A percentile compares a stretch with the other conserved stretches of the same genome.
Evolutionary conservation across 106 monocot species (phyloP).

Genomic region (Dendrobium huoshanense): DNA sequence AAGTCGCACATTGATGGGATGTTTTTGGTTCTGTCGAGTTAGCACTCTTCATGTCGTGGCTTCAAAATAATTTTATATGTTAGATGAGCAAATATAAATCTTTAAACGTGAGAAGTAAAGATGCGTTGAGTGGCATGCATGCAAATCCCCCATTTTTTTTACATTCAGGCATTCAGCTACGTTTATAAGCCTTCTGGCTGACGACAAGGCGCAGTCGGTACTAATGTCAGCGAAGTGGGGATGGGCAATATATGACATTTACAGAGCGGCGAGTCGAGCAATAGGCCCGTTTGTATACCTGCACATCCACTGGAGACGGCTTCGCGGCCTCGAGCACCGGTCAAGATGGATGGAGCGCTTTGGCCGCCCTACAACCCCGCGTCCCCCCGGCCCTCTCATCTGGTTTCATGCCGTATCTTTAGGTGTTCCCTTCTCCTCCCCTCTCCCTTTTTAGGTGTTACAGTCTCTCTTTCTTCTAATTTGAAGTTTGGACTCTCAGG

Average conservation of each 20-base stretch:
- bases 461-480: background rate
- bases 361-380: slow-evolving; percentile 56
- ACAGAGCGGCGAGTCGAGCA: slow-evolving; percentile 37
- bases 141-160: too few species aligned
- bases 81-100: too few species aligned
- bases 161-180: too few species aligned
- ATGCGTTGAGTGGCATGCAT: too few species aligned
- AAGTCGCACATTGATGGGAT: too few species aligned
- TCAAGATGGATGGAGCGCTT: slow-evolving; percentile 73
- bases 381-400: slow-evolving; percentile 56
- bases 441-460: background rate
- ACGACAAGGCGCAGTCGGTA: background rate
- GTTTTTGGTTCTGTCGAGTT: too few species aligned
- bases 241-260: slow-evolving; percentile 40
- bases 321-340: slow-evolving; percentile 64
- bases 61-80: too few species aligned
- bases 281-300: slow-evolving; percentile 39
- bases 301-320: slow-evolving; percentile 45
- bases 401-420: slow-evolving; percentile 99
- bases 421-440: slow-evolving; percentile 8
- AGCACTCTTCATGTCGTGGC: too few species aligned
- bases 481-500: slow-evolving; percentile 24
- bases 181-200: too few species aligned
- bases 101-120: too few species aligned
- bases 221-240: slow-evolving; percentile 15